phyloP scores from a whole-genome alignment of 805 yeast genomes.

The Zygosaccharomyces siamensis region DNA sequence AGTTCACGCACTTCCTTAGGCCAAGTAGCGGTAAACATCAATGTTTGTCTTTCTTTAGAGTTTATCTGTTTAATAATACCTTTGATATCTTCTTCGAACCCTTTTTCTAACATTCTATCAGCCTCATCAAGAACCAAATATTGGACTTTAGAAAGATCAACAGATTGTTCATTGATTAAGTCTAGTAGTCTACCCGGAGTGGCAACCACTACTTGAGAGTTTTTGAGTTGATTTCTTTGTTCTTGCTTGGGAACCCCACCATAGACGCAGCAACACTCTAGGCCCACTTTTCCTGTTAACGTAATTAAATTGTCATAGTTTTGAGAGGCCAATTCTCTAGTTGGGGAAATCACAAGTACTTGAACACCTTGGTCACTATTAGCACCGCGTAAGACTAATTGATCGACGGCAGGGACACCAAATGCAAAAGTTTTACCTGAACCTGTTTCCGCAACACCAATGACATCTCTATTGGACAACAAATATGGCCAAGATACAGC shows the following conservation, averaged over 20 bases:
- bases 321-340: slow-evolving; percentile 95
- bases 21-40: slow-evolving; percentile 99
- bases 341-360: slow-evolving; percentile 88
- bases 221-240: slow-evolving; percentile 66
- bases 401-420: slow-evolving; percentile 93
- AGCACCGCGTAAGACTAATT: slow-evolving; percentile 39
- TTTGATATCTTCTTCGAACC: slow-evolving; percentile 95
- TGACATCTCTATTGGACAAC: slow-evolving; percentile 71
- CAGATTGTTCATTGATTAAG: slow-evolving; percentile 81
- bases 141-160: slow-evolving; percentile 59
- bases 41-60: slow-evolving; percentile 64
- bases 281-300: slow-evolving; percentile 54
- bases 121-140: slow-evolving; percentile 95
- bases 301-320: slow-evolving; percentile 73
- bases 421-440: slow-evolving; percentile 97
- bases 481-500: slow-evolving; percentile 92
- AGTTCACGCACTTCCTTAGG: slow-evolving; percentile 96
- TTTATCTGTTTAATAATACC: slow-evolving; percentile 64
- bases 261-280: slow-evolving; percentile 79
- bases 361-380: slow-evolving; percentile 45
- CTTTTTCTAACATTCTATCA: slow-evolving; percentile 97
- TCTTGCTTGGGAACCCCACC: slow-evolving; percentile 98
- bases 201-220: slow-evolving; percentile 80
- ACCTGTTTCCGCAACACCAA: slow-evolving; percentile 98
- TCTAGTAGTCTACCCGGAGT: slow-evolving; percentile 98